Base-by-base conservation (phyloP, 768 basidiomycete species). In the Kwoniella europaea region DNA sequence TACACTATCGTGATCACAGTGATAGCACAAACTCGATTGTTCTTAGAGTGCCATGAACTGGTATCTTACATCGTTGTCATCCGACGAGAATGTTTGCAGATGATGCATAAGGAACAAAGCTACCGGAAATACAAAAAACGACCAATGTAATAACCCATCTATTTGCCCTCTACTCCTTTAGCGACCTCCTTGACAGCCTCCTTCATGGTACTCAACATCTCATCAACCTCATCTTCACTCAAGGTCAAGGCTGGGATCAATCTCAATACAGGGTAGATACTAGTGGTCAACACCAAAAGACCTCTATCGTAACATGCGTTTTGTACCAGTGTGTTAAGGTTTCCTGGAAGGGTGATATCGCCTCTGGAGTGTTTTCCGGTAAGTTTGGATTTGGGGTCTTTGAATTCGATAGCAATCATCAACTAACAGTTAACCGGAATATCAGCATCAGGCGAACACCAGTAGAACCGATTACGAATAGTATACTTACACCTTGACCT, bases 231-330 rank as follows among this genome's bases (percentile, higher is more conserved):
- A 80, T 86, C 88, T 82, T 88, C 83, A 27, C 87, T 88, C 71
- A 97, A 88, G 81, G 93, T 96, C 75, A 98, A 83, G 10, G 96
- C 89, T 5, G 96, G 96, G 75, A 98, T 98, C 86, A 98, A 94
- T 79, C 94, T 69, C 16, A 74, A 61, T 18, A 75, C 74, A 16
- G 73, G 75, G 63, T 76, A 74, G 55, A 76, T 76, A 66, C 91
- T 92, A 42, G 95, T 96, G 9, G 95, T 96, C 68, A 98, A 86
- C 46, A 94, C 88, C 55, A 97, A 82, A 86, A 98, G 84, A 16
- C 92, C 93, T 82, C 92, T 91, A 80, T 94, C 92, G 69, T 92
- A 86, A 82, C 94, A 96, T 75, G 87, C 89, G 80, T 89, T 89
- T 71, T 91, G 87, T 10, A 97, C 88, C 27, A 90, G 87, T 60